Evolutionary conservation across 352 stramenopile species (phyloP).

Genomic region (Thraustotheca clavata): DNA sequence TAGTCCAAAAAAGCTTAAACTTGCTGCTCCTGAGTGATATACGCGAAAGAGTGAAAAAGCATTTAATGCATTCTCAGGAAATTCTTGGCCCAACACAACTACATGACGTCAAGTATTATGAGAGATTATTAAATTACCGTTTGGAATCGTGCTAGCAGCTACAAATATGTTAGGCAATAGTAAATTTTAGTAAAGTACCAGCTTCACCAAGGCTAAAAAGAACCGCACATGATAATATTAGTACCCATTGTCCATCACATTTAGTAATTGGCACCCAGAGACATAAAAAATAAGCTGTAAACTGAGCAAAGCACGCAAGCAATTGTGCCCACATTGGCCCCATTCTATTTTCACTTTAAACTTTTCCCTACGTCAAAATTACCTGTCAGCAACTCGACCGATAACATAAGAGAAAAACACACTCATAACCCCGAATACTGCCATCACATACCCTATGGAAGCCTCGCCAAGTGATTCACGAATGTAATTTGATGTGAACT

Average conservation of each 20-base stretch:
- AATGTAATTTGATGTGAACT: conserved; percentile 20
- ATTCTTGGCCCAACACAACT: conserved; percentile 18
- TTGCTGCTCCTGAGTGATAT: conserved; percentile 11
- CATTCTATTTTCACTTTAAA: conserved; percentile 13
- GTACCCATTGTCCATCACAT: conserved; percentile 14
- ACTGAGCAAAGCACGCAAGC: neutral
- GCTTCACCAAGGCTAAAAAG: conserved; percentile 16
- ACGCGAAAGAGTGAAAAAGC: conserved; percentile 14
- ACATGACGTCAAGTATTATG: neutral
- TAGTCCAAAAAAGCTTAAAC: conserved; percentile 3
- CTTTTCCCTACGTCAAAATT: neutral
- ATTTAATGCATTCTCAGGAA: conserved; percentile 6
- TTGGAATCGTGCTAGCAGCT: conserved; percentile 7
- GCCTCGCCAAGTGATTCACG: conserved; percentile 2
- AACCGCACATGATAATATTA: conserved; percentile 4
- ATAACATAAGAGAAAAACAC: conserved; percentile 3
- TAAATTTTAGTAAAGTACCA: conserved; percentile 4
- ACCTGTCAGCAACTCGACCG: conserved; percentile 12
- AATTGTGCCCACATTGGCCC: neutral
- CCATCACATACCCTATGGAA: conserved; percentile 21
- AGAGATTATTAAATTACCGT: neutral
- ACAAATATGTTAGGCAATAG: neutral
- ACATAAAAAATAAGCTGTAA: neutral
- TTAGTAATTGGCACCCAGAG: neutral
- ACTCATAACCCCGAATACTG: conserved; percentile 7